Conservation (phyloP, 352 stramenopile species). For the Pseudoperonospora humuli region DNA sequence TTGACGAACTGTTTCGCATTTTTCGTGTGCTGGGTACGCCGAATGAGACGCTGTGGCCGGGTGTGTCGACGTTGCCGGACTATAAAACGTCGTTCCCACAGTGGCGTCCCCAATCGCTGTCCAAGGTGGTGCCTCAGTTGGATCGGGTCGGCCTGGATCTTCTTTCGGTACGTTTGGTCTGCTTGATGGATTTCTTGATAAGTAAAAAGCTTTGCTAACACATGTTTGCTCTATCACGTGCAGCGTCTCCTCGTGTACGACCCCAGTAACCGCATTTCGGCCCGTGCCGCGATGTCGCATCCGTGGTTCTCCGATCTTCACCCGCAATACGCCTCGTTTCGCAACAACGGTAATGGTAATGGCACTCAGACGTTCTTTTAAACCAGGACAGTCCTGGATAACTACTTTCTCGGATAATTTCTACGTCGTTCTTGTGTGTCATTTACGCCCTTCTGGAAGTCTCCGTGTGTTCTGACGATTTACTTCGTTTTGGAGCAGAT, state of each 20-base stretch:
- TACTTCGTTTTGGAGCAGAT: too few species aligned
- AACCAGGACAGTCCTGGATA: too few species aligned
- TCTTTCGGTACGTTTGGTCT: conserved; percentile 46
- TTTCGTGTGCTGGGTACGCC: conserved; percentile 97
- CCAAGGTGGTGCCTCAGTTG: conserved; percentile 81
- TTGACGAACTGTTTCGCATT: conserved; percentile 99
- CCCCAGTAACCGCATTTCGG: conserved; percentile 67
- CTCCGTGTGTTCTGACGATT: too few species aligned
- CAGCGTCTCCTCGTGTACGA: conserved; percentile 81
- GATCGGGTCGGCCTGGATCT: conserved; percentile 76
- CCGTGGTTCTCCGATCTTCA: conserved; percentile 82
- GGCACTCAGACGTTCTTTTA: conserved; percentile 39
- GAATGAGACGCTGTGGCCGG: conserved; percentile 93
- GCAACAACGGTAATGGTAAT: conserved; percentile 39
- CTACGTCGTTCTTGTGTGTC: too few species aligned
- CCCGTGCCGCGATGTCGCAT: conserved; percentile 71
- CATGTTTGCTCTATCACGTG: conserved; percentile 5
- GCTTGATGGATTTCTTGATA: background rate
- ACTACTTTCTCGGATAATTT: too few species aligned
- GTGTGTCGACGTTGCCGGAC: conserved; percentile 94
- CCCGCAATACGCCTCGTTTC: conserved; percentile 64
- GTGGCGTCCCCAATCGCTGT: conserved; percentile 89
- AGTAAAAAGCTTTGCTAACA: background rate
- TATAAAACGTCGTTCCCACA: conserved; percentile 98
- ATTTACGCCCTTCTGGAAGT: too few species aligned